Conservation (phyloP, 2,329 filamentous ascomycete genomes). For the Rhinocladiella mackenziei region DNA sequence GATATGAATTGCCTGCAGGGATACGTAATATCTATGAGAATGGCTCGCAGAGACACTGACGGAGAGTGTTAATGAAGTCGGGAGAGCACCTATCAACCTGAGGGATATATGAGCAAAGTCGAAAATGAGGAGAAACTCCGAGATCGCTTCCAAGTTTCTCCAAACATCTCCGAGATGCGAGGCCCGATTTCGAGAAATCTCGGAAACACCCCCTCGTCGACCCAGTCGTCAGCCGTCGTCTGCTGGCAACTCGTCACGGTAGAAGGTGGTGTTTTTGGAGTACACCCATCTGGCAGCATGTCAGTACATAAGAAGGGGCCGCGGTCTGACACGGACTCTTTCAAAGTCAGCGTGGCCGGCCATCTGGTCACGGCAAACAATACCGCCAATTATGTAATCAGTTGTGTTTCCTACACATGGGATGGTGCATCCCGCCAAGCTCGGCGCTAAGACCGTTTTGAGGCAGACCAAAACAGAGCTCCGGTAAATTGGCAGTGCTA, state of each 20-base stretch:
- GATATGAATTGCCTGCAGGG: too few relatives aligned
- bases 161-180: constrained; percentile 11
- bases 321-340: too few relatives aligned
- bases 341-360: too few relatives aligned
- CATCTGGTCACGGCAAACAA: too few relatives aligned
- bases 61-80: background rate
- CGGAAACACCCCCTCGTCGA: background rate
- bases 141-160: constrained; percentile 22
- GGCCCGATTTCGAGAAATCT: constrained; percentile 10
- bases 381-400: too few relatives aligned
- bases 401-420: too few relatives aligned
- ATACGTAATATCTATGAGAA: background rate
- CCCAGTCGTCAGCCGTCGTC: too few relatives aligned
- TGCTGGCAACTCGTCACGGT: too few relatives aligned
- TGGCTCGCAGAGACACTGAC: background rate
- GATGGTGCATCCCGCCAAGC: too few relatives aligned
- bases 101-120: background rate
- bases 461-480: constrained; percentile 1
- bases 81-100: background rate
- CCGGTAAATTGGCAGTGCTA: too few relatives aligned
- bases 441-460: constrained; percentile 4
- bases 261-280: too few relatives aligned
- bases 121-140: constrained; percentile 12
- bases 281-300: background rate
- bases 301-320: too few relatives aligned